Base-by-base conservation (phyloP, 306 rosid genomes). In the Canavalia gladiata region DNA sequence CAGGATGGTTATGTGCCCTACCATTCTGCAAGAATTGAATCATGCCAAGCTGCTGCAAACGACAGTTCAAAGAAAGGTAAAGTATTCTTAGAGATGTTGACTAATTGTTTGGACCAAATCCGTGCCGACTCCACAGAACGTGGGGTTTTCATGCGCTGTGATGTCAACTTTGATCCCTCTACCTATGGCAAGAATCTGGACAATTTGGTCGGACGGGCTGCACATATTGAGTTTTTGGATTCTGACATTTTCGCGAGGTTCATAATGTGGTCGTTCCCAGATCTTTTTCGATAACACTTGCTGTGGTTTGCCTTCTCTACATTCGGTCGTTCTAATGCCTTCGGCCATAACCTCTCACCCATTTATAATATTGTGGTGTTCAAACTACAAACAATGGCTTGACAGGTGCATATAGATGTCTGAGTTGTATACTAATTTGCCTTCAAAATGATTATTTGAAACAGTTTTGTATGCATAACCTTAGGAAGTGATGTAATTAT, bases 1-100 rank as follows among this genome's bases (percentile, higher is more conserved):
- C 88, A 95, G 99, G 99, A 95, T 74, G 97, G 99, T 68, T 93
- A 95, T 81, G 97, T 93, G 18, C 99, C 99, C 7, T 93, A 95
- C 65, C 99, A 95, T 84, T 95, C 99, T 10, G 97, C 99, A 30
- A 88, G 99, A 86, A 93, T 95, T 68, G 97, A 95, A 67, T 85
- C 88, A 76, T 95, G 99, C 84, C 97, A 84, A 43, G 94, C 97
- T 72, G 98, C 98, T 74, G 84, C 97, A 70, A 72, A 75, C 57
- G 99, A 95, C 87, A 81, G 64, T 76, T 93, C 97, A 43, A 92
- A 83, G 81, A 91, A 87, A 78, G 91, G 94, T 10, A 93, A 83
- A 81, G 49, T 88, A 57, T 95, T 95, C 83, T 60, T 86, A 39
- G 97, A 95, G 85, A 93, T 95, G 97, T 78, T 93, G 81, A 90